Evolutionary conservation across 208 protist genomes (phyloP), one percentile per base, ranked within the genome.

Genomic region (Herpetomonas samuelpessoai): DNA sequence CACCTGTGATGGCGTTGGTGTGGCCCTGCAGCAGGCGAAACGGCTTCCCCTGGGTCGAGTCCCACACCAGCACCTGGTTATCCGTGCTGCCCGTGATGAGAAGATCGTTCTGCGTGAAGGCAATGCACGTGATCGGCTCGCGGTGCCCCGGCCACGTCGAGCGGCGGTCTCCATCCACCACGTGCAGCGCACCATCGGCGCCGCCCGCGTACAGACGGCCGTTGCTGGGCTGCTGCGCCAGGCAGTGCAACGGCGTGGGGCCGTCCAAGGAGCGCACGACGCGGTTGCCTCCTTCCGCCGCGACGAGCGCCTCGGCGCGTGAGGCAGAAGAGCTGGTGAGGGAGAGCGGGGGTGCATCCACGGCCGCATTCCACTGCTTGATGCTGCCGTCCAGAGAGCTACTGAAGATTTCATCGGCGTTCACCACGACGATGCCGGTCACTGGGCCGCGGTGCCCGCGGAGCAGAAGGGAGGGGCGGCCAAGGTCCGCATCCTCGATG

Each of bases 371-470:
- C 83, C 87, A 93, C 60, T 81, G 71, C 56, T 80, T 73, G 29
- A 93, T 41, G 2, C 75, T 88, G 38, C 87, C 87, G 48, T 93
- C 87, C 26, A 91, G 64, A 0, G 83, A 86, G 69, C 81, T 87
- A 22, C 71, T 84, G 60, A 73, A 79, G 10, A 91, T 48, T 56
- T 88, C 78, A 21, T 81, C 66, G 0, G 75, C 9, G 1, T 70
- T 71, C 16, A 63, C 38, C 31, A 69, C 83, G 4, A 81, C 56
- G 29, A 93, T 74, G 25, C 46, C 70, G 3, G 87, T 91, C 48
- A 93, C 83, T 14, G 81, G 65, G 24, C 70, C 71, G 2, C 57
- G 62, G 62, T 93, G 87, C 2, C 83, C 87, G 57, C 73, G 79
- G 24, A 91, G 75, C 18, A 65, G 73, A 25, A 79, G 30, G 2